phyloP scores from a whole-genome alignment of 306 rosid genomes.

The Trifolium dubium region DNA sequence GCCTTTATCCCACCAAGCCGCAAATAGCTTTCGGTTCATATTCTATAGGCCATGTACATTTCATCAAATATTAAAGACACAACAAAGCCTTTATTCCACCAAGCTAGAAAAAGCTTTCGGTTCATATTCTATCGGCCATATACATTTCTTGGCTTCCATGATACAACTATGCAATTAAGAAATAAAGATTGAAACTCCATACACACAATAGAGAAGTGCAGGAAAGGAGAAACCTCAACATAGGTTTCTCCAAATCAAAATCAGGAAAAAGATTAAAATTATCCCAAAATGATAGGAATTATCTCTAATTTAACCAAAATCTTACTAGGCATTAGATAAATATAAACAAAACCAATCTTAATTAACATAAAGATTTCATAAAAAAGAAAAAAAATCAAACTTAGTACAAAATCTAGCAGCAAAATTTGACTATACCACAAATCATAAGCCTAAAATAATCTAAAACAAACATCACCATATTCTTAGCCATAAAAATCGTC shows the following conservation, averaged over 20 bases:
- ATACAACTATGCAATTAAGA: conserved; percentile 30
- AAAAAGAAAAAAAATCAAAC: conserved; percentile 38
- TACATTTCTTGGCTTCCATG: conserved; percentile 22
- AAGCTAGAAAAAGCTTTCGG: conserved; percentile 23
- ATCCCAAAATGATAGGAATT: conserved; percentile 48
- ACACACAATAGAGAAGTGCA: conserved; percentile 44
- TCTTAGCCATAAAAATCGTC: conserved; percentile 46
- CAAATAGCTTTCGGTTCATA: conserved; percentile 30
- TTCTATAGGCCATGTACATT: conserved; percentile 36
- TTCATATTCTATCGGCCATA: conserved; percentile 32
- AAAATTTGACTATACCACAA: conserved; percentile 54
- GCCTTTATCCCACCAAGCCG: conserved; percentile 34
- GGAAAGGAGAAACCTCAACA: conserved; percentile 57
- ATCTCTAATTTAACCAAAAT: conserved; percentile 52
- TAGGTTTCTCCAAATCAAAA: conserved; percentile 57
- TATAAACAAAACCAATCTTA: conserved; percentile 39
- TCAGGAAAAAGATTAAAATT: conserved; percentile 42
- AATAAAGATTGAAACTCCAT: conserved; percentile 40
- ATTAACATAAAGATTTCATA: conserved; percentile 38
- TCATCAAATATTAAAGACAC: conserved; percentile 34
- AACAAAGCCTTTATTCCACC: conserved; percentile 33
- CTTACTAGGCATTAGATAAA: conserved; percentile 47
- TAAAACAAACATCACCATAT: conserved; percentile 34
- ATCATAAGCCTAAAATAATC: conserved; percentile 48
- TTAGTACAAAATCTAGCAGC: conserved; percentile 45